Evolutionary conservation across 1,284 basidiomycete genomes (phyloP), one percentile per base, ranked within the genome.

Genomic region (Ceratorhiza oryzae-sativae): DNA sequence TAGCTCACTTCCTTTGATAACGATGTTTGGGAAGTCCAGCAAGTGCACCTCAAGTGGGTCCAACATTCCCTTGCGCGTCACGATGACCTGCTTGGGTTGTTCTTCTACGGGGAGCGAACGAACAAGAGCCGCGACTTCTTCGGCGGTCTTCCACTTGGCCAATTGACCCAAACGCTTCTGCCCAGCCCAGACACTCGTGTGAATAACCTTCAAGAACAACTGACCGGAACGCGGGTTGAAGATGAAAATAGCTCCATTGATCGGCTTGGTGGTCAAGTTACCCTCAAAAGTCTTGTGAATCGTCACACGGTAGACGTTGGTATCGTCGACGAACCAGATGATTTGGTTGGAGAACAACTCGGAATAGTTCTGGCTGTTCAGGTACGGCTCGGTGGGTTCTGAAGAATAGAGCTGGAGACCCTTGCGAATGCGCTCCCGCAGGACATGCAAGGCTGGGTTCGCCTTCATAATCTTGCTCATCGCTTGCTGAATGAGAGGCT

Each of bases 401-500:
- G 97, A 99, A 34, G 96, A 98, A 83, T 99, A 99, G 25, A 99
- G 86, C 82, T 99, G 97, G 20, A 99, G 86, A 81, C 96, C 95
- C 84, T 99, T 99, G 77, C 97, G 89, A 78, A 99, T 97, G 84
- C 97, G 97, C 83, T 99, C 97, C 65, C 97, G 92, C 72, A 99
- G 84, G 41, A 99, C 97, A 79, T 98, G 97, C 71, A 94, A 90
- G n/a, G 97, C 97, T 10, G 97, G 97, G 77, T 97, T 97, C 55
- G 95, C 95, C 81, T 97, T 97, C 95, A 98, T 97, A 81, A 99
- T 94, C 87, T 99, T 99, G 53, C 93, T 94, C 95, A 99, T 98
- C 2, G 97, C 97, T 83, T 98, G 96, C 82, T 98, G 97, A 75
- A 99, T 91, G 74, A 99, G 86, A 3, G 97, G 95, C 84, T 99